These are phyloP conservation scores for Globisporangium takayamanum DNA, from an alignment of 352 stramenopile species.

Conservation along the genomic window DNA sequence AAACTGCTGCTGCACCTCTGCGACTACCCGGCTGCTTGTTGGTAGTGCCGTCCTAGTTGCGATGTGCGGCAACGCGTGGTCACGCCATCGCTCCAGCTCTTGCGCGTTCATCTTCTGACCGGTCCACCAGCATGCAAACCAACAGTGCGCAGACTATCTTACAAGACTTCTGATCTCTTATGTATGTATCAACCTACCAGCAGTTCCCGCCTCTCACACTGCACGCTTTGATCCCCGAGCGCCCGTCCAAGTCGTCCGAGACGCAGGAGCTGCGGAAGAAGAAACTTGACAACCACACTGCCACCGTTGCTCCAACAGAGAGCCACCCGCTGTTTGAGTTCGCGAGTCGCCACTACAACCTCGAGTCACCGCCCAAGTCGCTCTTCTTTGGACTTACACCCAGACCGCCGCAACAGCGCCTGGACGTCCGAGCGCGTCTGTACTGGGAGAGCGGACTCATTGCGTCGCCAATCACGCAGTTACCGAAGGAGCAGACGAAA, in stretches of 20 bases:
- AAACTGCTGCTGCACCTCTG: too few relatives aligned
- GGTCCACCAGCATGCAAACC: too few relatives aligned
- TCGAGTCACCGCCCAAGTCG: conserved; percentile 15
- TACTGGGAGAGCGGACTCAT: conserved; percentile 59
- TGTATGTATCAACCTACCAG: neutral
- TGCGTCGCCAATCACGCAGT: conserved; percentile 36
- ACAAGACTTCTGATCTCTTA: neutral
- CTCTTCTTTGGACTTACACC: conserved; percentile 13
- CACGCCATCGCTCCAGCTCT: too few relatives aligned
- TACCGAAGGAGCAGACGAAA: conserved; percentile 34
- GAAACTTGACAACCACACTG: neutral
- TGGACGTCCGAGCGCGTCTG: conserved; percentile 46
- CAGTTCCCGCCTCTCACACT: neutral
- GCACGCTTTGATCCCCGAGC: neutral
- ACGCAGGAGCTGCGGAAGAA: neutral
- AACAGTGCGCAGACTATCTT: too few relatives aligned
- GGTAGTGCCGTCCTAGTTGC: too few relatives aligned
- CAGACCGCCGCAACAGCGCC: conserved; percentile 16
- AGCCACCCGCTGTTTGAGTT: conserved; percentile 36
- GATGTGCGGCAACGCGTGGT: too few relatives aligned
- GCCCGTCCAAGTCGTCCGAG: neutral
- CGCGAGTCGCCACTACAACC: conserved; percentile 30
- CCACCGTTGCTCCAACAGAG: conserved; percentile 9
- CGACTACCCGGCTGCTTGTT: too few relatives aligned
- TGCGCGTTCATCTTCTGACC: too few relatives aligned